phyloP scores from a whole-genome alignment of 2,329 filamentous ascomycete species.

The Trichoderma semiorbis region DNA sequence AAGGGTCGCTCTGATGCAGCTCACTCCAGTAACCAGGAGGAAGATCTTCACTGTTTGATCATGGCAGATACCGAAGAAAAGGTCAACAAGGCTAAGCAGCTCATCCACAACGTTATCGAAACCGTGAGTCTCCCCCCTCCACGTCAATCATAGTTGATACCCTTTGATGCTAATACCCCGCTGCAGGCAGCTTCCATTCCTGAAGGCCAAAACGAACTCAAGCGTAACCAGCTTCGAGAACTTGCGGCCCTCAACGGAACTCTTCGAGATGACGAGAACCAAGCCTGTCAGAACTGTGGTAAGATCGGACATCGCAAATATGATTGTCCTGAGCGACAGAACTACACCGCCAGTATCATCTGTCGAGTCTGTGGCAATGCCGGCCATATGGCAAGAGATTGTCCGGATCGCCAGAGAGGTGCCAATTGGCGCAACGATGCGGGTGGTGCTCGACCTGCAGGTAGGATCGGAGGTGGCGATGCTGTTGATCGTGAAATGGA shows the following conservation, averaged over 20 bases:
- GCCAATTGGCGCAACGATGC: conserved; percentile 84
- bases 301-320: conserved; percentile 99
- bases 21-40: conserved; percentile 99
- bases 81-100: conserved; percentile 97
- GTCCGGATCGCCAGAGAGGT: conserved; percentile 88
- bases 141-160: too few relatives aligned
- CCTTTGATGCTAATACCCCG: conserved; percentile 24
- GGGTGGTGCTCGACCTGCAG: conserved; percentile 51
- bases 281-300: conserved; percentile 98
- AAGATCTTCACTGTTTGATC: conserved; percentile 97
- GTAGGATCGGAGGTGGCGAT: conserved; percentile 72
- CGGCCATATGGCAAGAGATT: conserved; percentile 97
- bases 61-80: conserved; percentile 99
- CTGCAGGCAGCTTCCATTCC: conserved; percentile 91
- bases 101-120: conserved; percentile 98
- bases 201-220: conserved; percentile 97
- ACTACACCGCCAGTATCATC: conserved; percentile 99
- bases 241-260: conserved; percentile 98
- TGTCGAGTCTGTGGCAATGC: conserved; percentile 97
- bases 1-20: conserved; percentile 98
- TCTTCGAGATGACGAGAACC: conserved; percentile 97
- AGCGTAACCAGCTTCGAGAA: conserved; percentile 96
- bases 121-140: conserved; percentile 61
- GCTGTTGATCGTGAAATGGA: conserved; percentile 92
- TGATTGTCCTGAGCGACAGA: conserved; percentile 94